phyloP scores from a whole-genome alignment of 371 early-diverging fungal species.

The Blakeslea trispora region DNA sequence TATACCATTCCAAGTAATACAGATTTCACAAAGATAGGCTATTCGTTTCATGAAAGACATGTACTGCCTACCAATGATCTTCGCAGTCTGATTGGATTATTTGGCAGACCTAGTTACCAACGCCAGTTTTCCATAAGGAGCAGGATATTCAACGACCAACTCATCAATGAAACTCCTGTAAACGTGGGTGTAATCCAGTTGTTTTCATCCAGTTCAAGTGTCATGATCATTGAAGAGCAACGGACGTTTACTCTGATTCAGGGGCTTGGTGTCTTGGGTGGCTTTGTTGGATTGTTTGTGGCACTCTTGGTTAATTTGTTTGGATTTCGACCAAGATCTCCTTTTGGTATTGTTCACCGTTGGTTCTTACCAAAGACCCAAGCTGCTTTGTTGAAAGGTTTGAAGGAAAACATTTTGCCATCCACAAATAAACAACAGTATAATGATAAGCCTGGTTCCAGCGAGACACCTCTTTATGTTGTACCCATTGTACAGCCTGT shows the following conservation, averaged over 20 bases:
- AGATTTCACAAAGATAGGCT: constrained; percentile 11
- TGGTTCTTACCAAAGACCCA: constrained; percentile 31
- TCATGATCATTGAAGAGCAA: constrained; percentile 25
- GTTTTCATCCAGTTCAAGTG: constrained; percentile 18
- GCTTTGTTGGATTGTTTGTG: constrained; percentile 34
- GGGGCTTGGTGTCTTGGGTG: constrained; percentile 40
- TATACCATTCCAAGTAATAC: constrained; percentile 6
- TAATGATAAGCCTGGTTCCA: too few species aligned
- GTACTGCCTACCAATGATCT: not conserved
- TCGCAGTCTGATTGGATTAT: too few species aligned
- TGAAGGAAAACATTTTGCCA: constrained; percentile 23
- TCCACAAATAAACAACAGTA: constrained; percentile 14
- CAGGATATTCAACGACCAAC: too few species aligned
- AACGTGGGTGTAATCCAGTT: constrained; percentile 25
- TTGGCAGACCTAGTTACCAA: constrained; percentile 16
- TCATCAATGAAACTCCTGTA: constrained; percentile 1
- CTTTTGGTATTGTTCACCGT: constrained; percentile 39
- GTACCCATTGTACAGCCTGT: constrained; percentile 40
- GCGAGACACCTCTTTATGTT: not conserved
- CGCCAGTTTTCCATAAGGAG: too few species aligned
- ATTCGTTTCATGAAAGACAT: constrained; percentile 10
- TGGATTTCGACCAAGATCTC: constrained; percentile 37
- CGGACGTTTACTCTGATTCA: constrained; percentile 37
- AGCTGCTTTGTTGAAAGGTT: constrained; percentile 25
- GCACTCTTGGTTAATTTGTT: constrained; percentile 30